phyloP scores from a whole-genome alignment of 2,329 filamentous ascomycete genomes.

The Coleophoma cylindrospora region DNA sequence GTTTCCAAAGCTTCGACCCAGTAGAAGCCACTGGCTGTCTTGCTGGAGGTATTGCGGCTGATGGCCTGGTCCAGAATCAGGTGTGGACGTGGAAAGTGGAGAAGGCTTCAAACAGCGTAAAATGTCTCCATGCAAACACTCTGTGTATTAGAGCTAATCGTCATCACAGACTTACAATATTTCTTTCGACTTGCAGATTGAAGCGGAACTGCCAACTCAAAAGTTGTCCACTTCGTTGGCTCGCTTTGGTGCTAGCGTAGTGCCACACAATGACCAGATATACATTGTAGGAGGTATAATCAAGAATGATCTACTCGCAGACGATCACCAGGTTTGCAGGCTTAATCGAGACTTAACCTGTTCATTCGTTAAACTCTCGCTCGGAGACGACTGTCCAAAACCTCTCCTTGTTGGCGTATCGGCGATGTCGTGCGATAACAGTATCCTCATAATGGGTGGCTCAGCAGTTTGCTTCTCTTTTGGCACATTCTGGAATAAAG shows the following conservation, averaged over 20 bases:
- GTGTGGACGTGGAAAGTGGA: slow-evolving; percentile 61
- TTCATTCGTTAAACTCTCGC: background rate
- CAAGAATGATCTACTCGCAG: slow-evolving; percentile 34
- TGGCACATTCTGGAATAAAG: slow-evolving; percentile 77
- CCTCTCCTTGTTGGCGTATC: slow-evolving; percentile 72
- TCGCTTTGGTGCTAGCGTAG: slow-evolving; percentile 38
- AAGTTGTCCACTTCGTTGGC: slow-evolving; percentile 4
- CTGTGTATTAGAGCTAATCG: too few species aligned
- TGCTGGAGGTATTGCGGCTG: slow-evolving; percentile 63
- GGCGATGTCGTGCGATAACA: slow-evolving; percentile 38
- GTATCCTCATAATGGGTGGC: slow-evolving; percentile 65
- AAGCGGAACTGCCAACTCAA: too few species aligned
- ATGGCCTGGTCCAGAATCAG: slow-evolving; percentile 58
- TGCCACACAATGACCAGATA: slow-evolving; percentile 23
- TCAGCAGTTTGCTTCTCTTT: slow-evolving; percentile 89
- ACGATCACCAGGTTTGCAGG: slow-evolving; percentile 44
- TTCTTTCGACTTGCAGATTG: too few species aligned
- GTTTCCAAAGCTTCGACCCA: background rate
- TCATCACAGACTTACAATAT: too few species aligned
- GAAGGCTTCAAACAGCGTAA: slow-evolving; percentile 11
- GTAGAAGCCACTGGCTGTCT: slow-evolving; percentile 50
- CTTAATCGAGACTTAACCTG: slow-evolving; percentile 2
- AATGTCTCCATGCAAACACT: background rate
- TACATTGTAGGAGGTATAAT: slow-evolving; percentile 40
- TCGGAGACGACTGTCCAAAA: slow-evolving; percentile 30